Evolutionary conservation across 495 filamentous ascomycete genomes (phyloP).

Genomic region (Penicillium ucsense): DNA sequence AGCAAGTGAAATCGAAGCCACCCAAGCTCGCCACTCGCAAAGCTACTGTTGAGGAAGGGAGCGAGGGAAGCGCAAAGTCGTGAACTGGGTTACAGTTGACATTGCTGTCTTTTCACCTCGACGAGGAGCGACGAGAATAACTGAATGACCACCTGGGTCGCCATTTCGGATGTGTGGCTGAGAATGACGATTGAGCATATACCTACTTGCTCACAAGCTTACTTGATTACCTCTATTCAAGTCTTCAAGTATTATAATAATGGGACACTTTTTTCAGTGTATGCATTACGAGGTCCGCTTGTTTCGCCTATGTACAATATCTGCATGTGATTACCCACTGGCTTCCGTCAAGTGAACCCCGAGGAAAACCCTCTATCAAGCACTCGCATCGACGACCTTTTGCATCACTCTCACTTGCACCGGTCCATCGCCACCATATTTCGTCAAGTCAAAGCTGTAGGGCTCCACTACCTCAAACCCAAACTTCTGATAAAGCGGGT

Average conservation of each 20-base stretch:
- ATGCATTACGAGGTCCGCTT: background rate
- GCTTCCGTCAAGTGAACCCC: background rate
- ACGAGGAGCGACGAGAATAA: slow-evolving; percentile 1
- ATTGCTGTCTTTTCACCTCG: no score
- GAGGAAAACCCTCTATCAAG: background rate
- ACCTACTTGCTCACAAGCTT: slow-evolving; percentile 43
- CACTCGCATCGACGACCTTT: background rate
- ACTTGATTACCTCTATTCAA: slow-evolving; percentile 36
- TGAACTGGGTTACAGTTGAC: background rate
- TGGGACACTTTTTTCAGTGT: background rate
- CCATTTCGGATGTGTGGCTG: no score
- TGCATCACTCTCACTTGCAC: slow-evolving; percentile 1
- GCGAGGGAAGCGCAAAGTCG: slow-evolving; percentile 2
- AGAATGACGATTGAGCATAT: no score
- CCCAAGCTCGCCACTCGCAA: background rate
- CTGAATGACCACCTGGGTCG: background rate
- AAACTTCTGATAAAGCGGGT: slow-evolving; percentile 6
- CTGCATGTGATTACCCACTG: background rate
- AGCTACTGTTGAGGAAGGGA: slow-evolving; percentile 15
- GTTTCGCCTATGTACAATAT: no score
- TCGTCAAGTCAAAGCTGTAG: background rate
- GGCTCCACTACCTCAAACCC: slow-evolving; percentile 7
- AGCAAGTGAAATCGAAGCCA: background rate
- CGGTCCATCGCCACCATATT: slow-evolving; percentile 3
- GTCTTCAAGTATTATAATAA: background rate